Base-by-base conservation (phyloP, 1,284 basidiomycete species). In the Leccinum brunneo-olivaceum region DNA sequence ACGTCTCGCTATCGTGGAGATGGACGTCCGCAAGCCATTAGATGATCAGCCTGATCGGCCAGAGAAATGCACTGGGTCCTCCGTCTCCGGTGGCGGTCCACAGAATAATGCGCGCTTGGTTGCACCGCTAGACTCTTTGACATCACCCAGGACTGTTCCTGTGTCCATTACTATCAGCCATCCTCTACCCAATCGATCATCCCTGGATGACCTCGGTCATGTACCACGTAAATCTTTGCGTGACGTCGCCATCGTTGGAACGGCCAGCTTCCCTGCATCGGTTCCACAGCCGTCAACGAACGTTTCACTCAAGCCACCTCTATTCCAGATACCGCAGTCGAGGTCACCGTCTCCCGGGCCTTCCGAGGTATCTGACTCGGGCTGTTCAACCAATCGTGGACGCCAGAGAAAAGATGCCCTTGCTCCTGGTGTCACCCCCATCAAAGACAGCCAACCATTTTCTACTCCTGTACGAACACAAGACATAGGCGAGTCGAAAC, bases 91-190 rank as follows among this genome's bases (percentile, higher is more conserved):
- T 53, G 57, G 58, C 53, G 48, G 53, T 50, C 47, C 54, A 24
- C 55, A 57, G 8, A 55, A 57, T 41, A 52, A 56, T 27, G 48
- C 73, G 43, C 67, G 67, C 36, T 64, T 84, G 50, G 76, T 83
- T 45, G 77, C 79, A 44, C 83, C 79, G 43, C 78, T 79, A 41
- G 83, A 84, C 62, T 74, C 75, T 53, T 71, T 76, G 40, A 69
- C 72, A 8, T 71, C 77, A 48, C 75, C 74, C n/a, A 60, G 68
- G n/a, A 65, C 71, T 29, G 68, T 70, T 16, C 72, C 77, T 46
- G 49, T 62, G 43, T 58, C 58, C 46, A 54, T 47, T 52, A 48
- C 50, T 42, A 35, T 47, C 33, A 41, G 48, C 20, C 51, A 50
- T 32, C 41, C 50, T 38, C 44, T 41, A 16, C 25, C 48, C 38